Conservation (phyloP, 768 basidiomycete species). For the Rhodotorula kratochvilovae region DNA sequence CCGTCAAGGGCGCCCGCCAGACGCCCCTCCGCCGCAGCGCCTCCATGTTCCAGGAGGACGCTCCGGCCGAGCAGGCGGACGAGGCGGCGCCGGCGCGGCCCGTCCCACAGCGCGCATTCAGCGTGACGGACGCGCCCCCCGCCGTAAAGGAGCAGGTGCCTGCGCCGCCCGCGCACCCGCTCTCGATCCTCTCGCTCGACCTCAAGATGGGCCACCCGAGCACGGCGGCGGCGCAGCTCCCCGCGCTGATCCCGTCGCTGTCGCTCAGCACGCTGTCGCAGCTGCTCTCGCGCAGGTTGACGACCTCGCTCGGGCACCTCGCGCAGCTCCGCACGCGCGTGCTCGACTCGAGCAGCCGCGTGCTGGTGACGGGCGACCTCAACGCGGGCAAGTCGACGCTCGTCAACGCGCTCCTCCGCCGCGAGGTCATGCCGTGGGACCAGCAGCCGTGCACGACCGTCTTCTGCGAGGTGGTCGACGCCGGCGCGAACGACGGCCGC, state of each 20-base stretch:
- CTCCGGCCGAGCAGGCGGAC: background rate
- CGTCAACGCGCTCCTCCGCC: constrained; percentile 86
- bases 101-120: constrained; percentile 11
- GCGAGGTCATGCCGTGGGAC: constrained; percentile 91
- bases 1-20: background rate
- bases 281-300: constrained; percentile 79
- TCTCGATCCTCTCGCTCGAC: constrained; percentile 85
- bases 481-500: constrained; percentile 61
- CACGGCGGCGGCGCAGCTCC: constrained; percentile 56
- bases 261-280: constrained; percentile 90
- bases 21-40: constrained; percentile 18
- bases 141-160: constrained; percentile 42
- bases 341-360: constrained; percentile 86
- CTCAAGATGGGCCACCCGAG: constrained; percentile 77
- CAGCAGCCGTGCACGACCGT: constrained; percentile 96
- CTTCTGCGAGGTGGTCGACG: constrained; percentile 94
- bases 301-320: constrained; percentile 68
- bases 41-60: constrained; percentile 10
- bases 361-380: constrained; percentile 94
- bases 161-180: constrained; percentile 55
- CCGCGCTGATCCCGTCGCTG: constrained; percentile 73
- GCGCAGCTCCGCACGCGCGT: constrained; percentile 79
- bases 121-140: constrained; percentile 2
- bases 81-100: background rate
- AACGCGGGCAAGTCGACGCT: constrained; percentile 99